Percentiles rank a stretch among this genome's conserved stretches.
Evolutionary conservation across 805 yeast genomes (phyloP).

Genomic region (Kluyveromyces dobzhanskii): DNA sequence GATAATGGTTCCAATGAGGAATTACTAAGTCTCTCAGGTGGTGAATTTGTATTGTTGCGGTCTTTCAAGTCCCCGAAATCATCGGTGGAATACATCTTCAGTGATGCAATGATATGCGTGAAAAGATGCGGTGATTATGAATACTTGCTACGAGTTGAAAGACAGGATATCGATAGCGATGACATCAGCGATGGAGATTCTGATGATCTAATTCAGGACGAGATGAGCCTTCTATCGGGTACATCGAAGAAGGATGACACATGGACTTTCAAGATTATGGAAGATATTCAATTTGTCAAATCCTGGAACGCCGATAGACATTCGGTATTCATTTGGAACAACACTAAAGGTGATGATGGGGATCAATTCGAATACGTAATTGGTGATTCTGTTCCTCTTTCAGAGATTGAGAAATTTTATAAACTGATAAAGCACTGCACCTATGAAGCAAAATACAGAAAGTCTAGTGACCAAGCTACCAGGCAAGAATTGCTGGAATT

Average conservation of each 20-base stretch:
- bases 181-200: conserved; percentile 40
- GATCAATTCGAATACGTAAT: conserved; percentile 77
- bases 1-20: conserved; percentile 50
- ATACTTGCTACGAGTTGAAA: conserved; percentile 58
- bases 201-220: conserved; percentile 36
- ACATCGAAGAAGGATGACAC: conserved; percentile 45
- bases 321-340: conserved; percentile 67
- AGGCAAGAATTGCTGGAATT: conserved; percentile 37
- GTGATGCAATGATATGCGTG: conserved; percentile 69
- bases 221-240: conserved; percentile 26
- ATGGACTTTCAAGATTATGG: conserved; percentile 60
- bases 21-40: conserved; percentile 64
- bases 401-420: conserved; percentile 55
- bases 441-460: conserved; percentile 66
- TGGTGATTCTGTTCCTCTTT: conserved; percentile 44
- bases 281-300: conserved; percentile 48
- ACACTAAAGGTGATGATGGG: conserved; percentile 77
- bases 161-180: conserved; percentile 63
- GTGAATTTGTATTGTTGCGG: conserved; percentile 67
- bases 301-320: conserved; percentile 45
- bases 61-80: conserved; percentile 80
- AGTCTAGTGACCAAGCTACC: conserved; percentile 38
- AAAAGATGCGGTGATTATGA: conserved; percentile 57
- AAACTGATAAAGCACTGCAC: conserved; percentile 55
- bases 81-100: conserved; percentile 71